Evolutionary conservation across 176 grass and related monocot species (phyloP).

Genomic region (Panicum miliaceum): DNA sequence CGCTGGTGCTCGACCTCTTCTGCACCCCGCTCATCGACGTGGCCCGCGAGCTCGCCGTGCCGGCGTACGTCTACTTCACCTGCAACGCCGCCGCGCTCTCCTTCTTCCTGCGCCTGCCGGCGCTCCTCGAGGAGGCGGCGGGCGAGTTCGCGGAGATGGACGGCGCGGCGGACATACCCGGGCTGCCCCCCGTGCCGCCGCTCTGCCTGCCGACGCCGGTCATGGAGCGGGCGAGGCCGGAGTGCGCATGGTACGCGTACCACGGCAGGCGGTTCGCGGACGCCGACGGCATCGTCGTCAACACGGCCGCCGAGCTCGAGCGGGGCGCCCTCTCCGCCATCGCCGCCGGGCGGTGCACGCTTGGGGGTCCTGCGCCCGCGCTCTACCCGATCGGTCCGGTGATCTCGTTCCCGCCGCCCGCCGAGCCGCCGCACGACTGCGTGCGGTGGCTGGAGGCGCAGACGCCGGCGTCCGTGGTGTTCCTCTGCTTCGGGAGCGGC

Average conservation of each 20-base stretch:
- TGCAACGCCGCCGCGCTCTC: slow-evolving; percentile 10
- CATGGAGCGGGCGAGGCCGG: background rate
- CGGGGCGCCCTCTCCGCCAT: background rate
- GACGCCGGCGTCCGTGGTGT: slow-evolving; percentile 46
- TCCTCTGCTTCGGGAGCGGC: slow-evolving; percentile 69
- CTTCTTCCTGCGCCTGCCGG: slow-evolving; percentile 8
- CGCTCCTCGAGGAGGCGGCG: background rate
- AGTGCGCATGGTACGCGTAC: background rate
- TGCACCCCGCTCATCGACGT: background rate
- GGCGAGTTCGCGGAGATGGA: background rate
- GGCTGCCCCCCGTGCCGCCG: slow-evolving; percentile 8
- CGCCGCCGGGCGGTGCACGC: background rate
- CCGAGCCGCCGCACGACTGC: background rate
- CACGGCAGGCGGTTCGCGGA: background rate
- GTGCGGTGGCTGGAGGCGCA: slow-evolving; percentile 61
- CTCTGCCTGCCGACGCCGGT: background rate
- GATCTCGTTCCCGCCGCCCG: background rate
- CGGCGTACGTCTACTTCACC: slow-evolving; percentile 12
- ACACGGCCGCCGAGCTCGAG: slow-evolving; percentile 37
- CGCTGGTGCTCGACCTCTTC: slow-evolving; percentile 13
- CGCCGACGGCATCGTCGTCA: slow-evolving; percentile 29
- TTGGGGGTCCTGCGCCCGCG: background rate
- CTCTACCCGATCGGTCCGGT: background rate
- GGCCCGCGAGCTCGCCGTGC: background rate
- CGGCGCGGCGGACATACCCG: background rate